These are phyloP conservation scores for Apiotrichum montevideense DNA, from an alignment of 1,284 basidiomycete species.

Conservation along the genomic window DNA sequence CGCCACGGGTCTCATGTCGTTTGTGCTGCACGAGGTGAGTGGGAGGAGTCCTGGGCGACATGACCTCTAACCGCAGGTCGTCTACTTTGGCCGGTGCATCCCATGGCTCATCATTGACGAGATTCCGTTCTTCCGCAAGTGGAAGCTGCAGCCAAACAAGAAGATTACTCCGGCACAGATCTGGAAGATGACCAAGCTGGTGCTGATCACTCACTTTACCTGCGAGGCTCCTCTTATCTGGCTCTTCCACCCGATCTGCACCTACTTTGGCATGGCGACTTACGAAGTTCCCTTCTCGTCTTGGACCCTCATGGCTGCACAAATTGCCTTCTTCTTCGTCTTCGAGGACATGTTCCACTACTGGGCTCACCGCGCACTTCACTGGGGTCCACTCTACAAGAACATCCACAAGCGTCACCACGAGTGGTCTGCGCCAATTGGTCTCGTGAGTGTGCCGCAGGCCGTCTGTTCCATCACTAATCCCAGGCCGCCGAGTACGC, in stretches of 20 bases:
- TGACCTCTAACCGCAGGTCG: conserved; percentile 54
- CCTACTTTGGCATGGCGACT: conserved; percentile 80
- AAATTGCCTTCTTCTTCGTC: conserved; percentile 85
- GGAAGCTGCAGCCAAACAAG: conserved; percentile 87
- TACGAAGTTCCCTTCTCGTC: conserved; percentile 81
- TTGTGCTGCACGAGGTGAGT: conserved; percentile 80
- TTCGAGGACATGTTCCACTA: conserved; percentile 89
- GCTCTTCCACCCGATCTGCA: conserved; percentile 91
- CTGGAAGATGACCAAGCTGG: conserved; percentile 92
- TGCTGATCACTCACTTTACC: conserved; percentile 90
- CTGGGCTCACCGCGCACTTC: conserved; percentile 79
- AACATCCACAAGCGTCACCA: conserved; percentile 97
- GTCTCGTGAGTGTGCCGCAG: conserved; percentile 50
- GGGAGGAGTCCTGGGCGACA: no score
- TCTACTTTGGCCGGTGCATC: conserved; percentile 92
- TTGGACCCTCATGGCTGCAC: conserved; percentile 62
- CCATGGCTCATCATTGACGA: conserved; percentile 95
- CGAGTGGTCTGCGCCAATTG: conserved; percentile 96
- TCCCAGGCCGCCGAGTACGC: conserved; percentile 84
- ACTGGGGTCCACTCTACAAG: conserved; percentile 87
- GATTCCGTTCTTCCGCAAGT: conserved; percentile 85
- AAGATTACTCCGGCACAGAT: conserved; percentile 73
- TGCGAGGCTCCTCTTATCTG: conserved; percentile 93
- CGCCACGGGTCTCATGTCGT: conserved; percentile 90
- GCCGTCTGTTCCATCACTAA: neutral